Evolutionary conservation across 139 green algal genomes (phyloP).

Genomic region (Micractinium conductrix): DNA sequence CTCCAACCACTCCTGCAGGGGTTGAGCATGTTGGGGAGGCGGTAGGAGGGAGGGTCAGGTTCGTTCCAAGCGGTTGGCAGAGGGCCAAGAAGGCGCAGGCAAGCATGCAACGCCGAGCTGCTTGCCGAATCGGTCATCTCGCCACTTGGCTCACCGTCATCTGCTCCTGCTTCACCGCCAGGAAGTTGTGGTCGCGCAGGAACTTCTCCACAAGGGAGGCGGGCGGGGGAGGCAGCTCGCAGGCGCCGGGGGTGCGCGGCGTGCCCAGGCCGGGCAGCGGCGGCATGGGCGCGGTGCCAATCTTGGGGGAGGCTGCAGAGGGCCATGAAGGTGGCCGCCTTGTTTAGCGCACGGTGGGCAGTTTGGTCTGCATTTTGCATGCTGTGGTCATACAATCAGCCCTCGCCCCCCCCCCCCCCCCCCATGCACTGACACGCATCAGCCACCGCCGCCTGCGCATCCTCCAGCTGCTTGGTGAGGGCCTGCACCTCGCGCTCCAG

Average conservation of each 20-base stretch:
- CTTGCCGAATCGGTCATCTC: too few species aligned
- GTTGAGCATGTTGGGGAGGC: too few species aligned
- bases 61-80: too few species aligned
- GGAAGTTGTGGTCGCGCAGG: conserved; percentile 32
- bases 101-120: too few species aligned
- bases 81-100: too few species aligned
- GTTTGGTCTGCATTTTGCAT: too few species aligned
- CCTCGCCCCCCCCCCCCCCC: neutral
- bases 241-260: neutral
- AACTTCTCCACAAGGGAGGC: conserved; percentile 36
- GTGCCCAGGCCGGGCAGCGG: neutral
- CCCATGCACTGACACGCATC: neutral
- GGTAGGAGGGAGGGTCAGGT: neutral
- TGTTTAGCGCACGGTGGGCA: too few species aligned
- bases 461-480: conserved; percentile 32
- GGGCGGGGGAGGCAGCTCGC: conserved; percentile 39
- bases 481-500: conserved; percentile 43
- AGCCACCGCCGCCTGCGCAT: neutral
- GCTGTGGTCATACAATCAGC: neutral
- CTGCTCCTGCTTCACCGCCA: conserved; percentile 43
- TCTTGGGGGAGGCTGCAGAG: neutral
- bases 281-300: neutral
- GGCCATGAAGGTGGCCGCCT: neutral
- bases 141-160: conserved; percentile 30
- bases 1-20: conserved; percentile 38